Evolutionary conservation across 257 asterid genomes (phyloP).

Genomic region (Voacanga thouarsii): DNA sequence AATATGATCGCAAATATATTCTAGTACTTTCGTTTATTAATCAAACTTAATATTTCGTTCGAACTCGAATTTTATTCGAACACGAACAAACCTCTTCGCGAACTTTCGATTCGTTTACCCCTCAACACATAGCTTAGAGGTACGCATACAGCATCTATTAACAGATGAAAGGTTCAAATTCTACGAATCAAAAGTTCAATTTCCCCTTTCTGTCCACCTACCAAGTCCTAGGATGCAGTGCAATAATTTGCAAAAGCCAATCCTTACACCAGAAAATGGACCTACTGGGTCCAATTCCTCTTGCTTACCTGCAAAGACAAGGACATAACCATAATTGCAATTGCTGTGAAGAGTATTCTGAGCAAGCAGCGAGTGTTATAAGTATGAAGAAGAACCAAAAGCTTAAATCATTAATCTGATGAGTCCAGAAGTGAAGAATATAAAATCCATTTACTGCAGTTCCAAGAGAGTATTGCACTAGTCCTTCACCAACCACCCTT

Average conservation of each 20-base stretch:
- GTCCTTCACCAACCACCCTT: not conserved
- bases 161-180: not conserved
- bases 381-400: not conserved
- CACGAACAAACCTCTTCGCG: too few relatives aligned
- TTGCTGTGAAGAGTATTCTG: not conserved
- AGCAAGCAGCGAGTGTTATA: not conserved
- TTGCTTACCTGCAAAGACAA: not conserved
- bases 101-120: too few relatives aligned
- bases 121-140: too few relatives aligned
- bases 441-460: not conserved
- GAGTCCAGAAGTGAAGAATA: not conserved
- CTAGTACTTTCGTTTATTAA: too few relatives aligned
- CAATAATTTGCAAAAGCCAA: not conserved
- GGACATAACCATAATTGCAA: not conserved
- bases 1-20: too few relatives aligned
- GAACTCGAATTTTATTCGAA: too few relatives aligned
- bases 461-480: not conserved
- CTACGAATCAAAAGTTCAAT: not conserved
- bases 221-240: not conserved
- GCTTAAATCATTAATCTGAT: not conserved
- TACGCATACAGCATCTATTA: too few relatives aligned
- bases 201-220: too few relatives aligned
- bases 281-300: too few relatives aligned
- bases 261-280: too few relatives aligned
- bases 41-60: too few relatives aligned